Percentiles rank a stretch among this genome's conserved stretches.
phyloP scores from a whole-genome alignment of 352 stramenopile genomes.

The Globisporangium cylindrosporum region DNA sequence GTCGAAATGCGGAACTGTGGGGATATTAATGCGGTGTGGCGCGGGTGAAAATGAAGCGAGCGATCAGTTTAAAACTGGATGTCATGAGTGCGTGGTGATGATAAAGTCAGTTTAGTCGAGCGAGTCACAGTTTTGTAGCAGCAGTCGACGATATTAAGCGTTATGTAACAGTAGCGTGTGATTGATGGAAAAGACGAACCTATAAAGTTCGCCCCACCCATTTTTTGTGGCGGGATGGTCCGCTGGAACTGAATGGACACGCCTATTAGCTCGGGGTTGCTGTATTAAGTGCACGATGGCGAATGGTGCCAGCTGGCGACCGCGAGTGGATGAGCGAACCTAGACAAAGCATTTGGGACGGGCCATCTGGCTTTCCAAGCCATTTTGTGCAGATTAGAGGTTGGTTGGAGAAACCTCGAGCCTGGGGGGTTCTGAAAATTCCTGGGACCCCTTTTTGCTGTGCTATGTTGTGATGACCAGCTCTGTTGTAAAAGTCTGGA shows the following conservation, averaged over 20 bases:
- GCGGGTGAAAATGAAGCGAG: neutral
- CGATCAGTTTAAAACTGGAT: neutral
- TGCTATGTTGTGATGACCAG: neutral
- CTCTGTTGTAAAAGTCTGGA: neutral
- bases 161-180: neutral
- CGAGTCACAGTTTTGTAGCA: neutral
- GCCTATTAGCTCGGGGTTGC: neutral
- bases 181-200: neutral
- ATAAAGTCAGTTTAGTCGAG: conserved; percentile 1
- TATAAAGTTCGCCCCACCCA: neutral
- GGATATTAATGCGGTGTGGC: neutral
- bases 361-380: neutral
- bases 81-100: neutral
- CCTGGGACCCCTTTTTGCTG: neutral
- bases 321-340: neutral
- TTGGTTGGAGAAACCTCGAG: neutral
- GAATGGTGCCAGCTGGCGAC: neutral
- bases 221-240: neutral
- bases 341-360: neutral
- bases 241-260: neutral
- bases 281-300: neutral
- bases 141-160: neutral
- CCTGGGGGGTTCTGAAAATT: neutral
- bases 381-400: neutral
- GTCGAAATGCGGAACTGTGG: neutral